These are phyloP conservation scores for Agaricus subrufescens DNA, from an alignment of 768 basidiomycete species.

Conservation along the genomic window DNA sequence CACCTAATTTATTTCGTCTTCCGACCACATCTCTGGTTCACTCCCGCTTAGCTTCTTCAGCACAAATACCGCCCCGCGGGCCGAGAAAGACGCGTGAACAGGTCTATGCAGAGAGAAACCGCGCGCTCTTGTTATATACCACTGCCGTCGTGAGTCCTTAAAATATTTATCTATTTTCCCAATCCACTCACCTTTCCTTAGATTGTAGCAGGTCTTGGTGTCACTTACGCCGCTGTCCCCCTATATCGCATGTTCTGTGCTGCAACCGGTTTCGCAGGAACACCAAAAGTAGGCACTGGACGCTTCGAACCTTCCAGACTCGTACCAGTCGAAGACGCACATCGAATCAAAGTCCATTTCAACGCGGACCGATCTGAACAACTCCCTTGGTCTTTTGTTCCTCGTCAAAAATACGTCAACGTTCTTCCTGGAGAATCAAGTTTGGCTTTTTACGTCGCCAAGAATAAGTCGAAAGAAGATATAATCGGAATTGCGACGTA, in stretches of 20 bases:
- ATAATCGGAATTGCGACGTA: slow-evolving; percentile 99
- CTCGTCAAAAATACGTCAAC: slow-evolving; percentile 84
- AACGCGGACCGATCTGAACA: slow-evolving; percentile 89
- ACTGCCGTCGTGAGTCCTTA: slow-evolving; percentile 64
- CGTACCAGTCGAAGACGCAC: slow-evolving; percentile 61
- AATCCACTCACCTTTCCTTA: slow-evolving; percentile 22
- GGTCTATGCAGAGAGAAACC: slow-evolving; percentile 55
- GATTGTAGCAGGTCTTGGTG: slow-evolving; percentile 77
- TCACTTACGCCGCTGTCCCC: slow-evolving; percentile 96
- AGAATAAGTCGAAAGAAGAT: slow-evolving; percentile 78
- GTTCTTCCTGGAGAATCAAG: slow-evolving; percentile 96
- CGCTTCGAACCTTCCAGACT: slow-evolving; percentile 83
- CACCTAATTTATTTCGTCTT: neutral
- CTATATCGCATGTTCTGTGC: slow-evolving; percentile 98
- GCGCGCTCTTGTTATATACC: slow-evolving; percentile 78
- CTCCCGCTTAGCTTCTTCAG: neutral
- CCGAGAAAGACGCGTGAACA: slow-evolving; percentile 24
- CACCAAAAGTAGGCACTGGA: slow-evolving; percentile 84
- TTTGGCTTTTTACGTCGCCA: slow-evolving; percentile 93
- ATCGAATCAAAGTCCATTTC: slow-evolving; percentile 90
- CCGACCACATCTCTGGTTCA: neutral
- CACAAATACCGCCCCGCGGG: slow-evolving; percentile 2
- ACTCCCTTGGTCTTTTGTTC: slow-evolving; percentile 90
- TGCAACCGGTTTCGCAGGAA: slow-evolving; percentile 95
- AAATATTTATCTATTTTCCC: neutral